These are phyloP conservation scores for Colletotrichum theobromicola DNA, from an alignment of 2,329 filamentous ascomycete genomes.

Conservation along the genomic window DNA sequence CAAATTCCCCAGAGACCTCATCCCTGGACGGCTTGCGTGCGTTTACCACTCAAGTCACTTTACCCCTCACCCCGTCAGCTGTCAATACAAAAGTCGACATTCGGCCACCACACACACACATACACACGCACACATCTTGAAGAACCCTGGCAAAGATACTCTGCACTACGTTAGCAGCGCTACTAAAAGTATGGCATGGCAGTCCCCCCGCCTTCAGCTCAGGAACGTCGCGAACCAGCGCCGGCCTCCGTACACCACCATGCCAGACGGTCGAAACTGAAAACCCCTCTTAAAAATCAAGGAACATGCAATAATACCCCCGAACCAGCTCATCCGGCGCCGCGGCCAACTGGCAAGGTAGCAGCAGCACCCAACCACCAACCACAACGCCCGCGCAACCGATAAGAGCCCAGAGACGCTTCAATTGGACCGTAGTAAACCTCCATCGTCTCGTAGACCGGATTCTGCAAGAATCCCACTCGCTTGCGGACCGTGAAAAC, in stretches of 20 bases:
- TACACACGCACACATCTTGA: neutral
- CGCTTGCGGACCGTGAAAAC: neutral
- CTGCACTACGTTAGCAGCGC: neutral
- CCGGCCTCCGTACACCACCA: conserved; percentile 10
- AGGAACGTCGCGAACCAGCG: conserved; percentile 20
- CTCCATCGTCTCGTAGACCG: neutral
- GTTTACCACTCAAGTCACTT: neutral
- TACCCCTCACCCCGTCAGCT: neutral
- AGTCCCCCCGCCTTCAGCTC: neutral
- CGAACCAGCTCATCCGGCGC: neutral
- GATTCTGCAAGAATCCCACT: conserved; percentile 10
- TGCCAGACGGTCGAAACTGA: neutral
- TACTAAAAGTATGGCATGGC: neutral
- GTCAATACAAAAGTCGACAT: neutral
- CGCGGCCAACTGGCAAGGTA: neutral
- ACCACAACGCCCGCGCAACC: neutral
- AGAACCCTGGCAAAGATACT: neutral
- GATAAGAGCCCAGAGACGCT: neutral
- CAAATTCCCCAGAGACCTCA: neutral
- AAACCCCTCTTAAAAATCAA: neutral
- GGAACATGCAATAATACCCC: conserved; percentile 6
- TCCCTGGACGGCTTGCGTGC: neutral
- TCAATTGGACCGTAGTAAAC: conserved; percentile 7
- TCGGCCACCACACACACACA: neutral
- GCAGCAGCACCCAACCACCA: neutral